Evolutionary conservation across 139 green algal species (phyloP).

Genomic region (Haematococcus sp.): DNA sequence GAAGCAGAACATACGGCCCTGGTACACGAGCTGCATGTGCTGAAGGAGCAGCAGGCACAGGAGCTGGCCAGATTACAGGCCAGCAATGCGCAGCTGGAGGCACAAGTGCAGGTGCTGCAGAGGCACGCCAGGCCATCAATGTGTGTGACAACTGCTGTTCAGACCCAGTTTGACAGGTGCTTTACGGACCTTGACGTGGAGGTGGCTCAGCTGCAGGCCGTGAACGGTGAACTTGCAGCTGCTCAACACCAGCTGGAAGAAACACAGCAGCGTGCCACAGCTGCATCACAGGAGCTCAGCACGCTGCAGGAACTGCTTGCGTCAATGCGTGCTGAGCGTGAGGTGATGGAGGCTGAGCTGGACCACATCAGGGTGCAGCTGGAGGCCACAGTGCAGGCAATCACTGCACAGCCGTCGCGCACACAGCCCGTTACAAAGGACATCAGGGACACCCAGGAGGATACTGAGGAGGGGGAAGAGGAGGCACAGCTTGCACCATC

Average conservation of each 20-base stretch:
- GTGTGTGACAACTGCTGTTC: background rate
- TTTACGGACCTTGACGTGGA: too few species aligned
- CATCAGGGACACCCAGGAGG: too few species aligned
- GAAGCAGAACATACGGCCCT: slow-evolving; percentile 4
- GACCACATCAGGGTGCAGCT: background rate
- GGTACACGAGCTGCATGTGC: background rate
- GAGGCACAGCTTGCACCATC: too few species aligned
- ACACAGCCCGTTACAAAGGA: too few species aligned
- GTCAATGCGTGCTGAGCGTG: background rate
- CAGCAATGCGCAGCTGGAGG: background rate
- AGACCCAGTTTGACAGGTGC: too few species aligned
- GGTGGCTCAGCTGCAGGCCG: too few species aligned
- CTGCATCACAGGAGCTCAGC: too few species aligned
- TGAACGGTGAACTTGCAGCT: too few species aligned
- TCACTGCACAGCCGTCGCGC: too few species aligned
- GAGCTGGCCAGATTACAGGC: background rate
- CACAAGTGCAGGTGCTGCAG: slow-evolving; percentile 6
- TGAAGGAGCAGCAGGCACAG: background rate
- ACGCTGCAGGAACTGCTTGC: background rate
- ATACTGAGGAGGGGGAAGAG: too few species aligned
- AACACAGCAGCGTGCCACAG: background rate
- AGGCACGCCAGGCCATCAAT: background rate
- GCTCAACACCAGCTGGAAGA: too few species aligned
- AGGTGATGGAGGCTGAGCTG: too few species aligned
- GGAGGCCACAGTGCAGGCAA: background rate